Base-by-base conservation (phyloP, 768 basidiomycete species). In the Epithele typhae region DNA sequence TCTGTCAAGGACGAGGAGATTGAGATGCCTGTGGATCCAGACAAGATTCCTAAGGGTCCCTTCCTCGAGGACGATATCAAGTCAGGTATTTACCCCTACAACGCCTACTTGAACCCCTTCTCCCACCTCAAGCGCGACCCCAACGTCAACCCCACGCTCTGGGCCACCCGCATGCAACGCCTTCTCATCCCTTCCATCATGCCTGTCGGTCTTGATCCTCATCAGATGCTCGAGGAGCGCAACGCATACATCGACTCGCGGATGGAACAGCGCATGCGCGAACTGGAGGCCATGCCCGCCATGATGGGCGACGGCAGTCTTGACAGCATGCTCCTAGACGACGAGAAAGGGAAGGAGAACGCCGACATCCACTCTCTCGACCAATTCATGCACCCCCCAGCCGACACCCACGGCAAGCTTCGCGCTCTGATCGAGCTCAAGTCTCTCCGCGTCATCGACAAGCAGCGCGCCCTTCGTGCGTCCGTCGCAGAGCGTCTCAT, bases 381-480 rank as follows among this genome's bases (percentile, higher is more conserved):
- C 38, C 49, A 43, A 40, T 54, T 49, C 37, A 39, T 73, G 53
- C 77, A 83, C 51, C 81, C 86, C 5, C 75, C 75, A 30, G 66
- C 78, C n/a, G 76, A 73, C 17, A 77, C 80, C 1, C 84, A 88
- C 49, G 88, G 87, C 30, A 94, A 94, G 63, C 71, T 97, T 9
- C 84, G 85, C 27, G 92, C 92, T 0, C 68, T 93, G 45, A 96
- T 98, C 51, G 96, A 98, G 67, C 82, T 97, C 62, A 96, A 94
- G 63, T 79, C 83, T 12, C 78, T 99, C 7, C 81, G 84, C 9
- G 76, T 98, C 19, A 76, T 95, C 19, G 90, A 94, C 49, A 95
- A 93, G 60, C 96, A 99, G 58, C 82, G 88, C n/a, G 71, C 79
- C 18, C 73, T 96, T 62, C 82, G 95, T 6, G 86, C 90, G 8